These are phyloP conservation scores for Apiotrichum brassicae DNA, from an alignment of 1,284 basidiomycete species.

Conservation along the genomic window DNA sequence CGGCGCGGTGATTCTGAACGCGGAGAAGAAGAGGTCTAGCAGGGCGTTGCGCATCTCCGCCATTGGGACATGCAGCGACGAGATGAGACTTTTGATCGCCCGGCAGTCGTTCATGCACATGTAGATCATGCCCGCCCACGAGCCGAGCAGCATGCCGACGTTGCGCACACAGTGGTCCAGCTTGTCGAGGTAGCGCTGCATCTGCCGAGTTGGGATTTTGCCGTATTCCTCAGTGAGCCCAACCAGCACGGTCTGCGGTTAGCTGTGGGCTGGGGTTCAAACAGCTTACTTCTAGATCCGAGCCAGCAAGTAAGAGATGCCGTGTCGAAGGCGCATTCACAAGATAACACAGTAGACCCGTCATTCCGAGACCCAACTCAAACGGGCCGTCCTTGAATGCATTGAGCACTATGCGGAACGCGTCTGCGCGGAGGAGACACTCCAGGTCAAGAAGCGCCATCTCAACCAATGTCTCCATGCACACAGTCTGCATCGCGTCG, in stretches of 20 bases:
- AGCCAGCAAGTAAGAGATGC: slow-evolving; percentile 69
- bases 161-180: slow-evolving; percentile 72
- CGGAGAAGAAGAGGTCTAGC: slow-evolving; percentile 86
- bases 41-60: slow-evolving; percentile 85
- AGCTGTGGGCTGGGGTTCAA: slow-evolving; percentile 9
- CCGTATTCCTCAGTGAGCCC: slow-evolving; percentile 88
- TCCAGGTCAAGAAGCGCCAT: slow-evolving; percentile 80
- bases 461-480: slow-evolving; percentile 84
- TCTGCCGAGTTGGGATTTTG: slow-evolving; percentile 53
- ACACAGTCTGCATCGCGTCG: slow-evolving; percentile 77
- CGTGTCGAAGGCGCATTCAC: slow-evolving; percentile 80
- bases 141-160: slow-evolving; percentile 74
- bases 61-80: slow-evolving; percentile 81
- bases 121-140: slow-evolving; percentile 93
- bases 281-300: slow-evolving; percentile 74
- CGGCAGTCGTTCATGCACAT: slow-evolving; percentile 83
- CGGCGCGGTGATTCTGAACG: slow-evolving; percentile 83
- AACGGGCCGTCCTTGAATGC: slow-evolving; percentile 78
- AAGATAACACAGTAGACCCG: slow-evolving; percentile 73
- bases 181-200: slow-evolving; percentile 57
- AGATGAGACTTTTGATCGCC: slow-evolving; percentile 76
- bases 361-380: slow-evolving; percentile 78
- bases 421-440: slow-evolving; percentile 72
- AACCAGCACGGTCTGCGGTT: slow-evolving; percentile 65
- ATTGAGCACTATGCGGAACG: slow-evolving; percentile 79